These are phyloP conservation scores for bread wheat (Triticum aestivum) DNA, from an alignment of 176 grass and related monocot species.

Conservation along the genomic window IWGSC_CS_RefSeq_v2.1 NC_057804.1:450240155-450240654, in stretches of 20 bases:
- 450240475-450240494: too few species aligned
- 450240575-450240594: too few species aligned
- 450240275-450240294: background rate
- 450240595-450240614: too few species aligned
- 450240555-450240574: too few species aligned
- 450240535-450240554: too few species aligned
- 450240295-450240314: rapidly evolving
- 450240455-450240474: background rate
- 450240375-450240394: background rate
- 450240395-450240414: background rate
- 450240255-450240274: background rate
- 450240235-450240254: background rate
- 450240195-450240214: background rate
- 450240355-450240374: background rate
- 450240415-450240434: background rate
- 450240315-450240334: background rate
- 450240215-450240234: background rate
- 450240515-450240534: too few species aligned
- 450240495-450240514: too few species aligned
- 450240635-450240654: background rate
- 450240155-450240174: too few species aligned
- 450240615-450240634: background rate
- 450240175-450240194: background rate
- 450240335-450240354: background rate
- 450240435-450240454: background rate